Base-by-base conservation (phyloP, 1,284 basidiomycete genomes). In the Stereum hirsutum region DNA sequence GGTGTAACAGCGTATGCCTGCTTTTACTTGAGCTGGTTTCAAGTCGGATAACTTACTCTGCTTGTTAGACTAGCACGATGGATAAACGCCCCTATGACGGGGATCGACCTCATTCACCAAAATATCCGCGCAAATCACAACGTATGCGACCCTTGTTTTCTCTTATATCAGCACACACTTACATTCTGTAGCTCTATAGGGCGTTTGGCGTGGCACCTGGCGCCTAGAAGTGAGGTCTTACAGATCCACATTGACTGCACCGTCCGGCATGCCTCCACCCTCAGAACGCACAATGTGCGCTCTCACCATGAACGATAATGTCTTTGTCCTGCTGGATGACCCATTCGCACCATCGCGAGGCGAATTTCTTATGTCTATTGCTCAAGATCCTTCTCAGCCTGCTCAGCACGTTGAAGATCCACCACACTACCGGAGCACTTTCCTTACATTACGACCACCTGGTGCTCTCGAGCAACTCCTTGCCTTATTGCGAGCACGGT, bases 21-120 rank as follows among this genome's bases (percentile, higher is more conserved):
- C 34, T 4, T 8, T n/a, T n/a, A n/a, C n/a, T n/a, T n/a, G n/a
- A n/a, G n/a, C n/a, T n/a, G n/a, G n/a, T n/a, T n/a, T n/a, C n/a
- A n/a, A n/a, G n/a, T n/a, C n/a, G n/a, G n/a, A n/a, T n/a, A n/a
- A n/a, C n/a, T n/a, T n/a, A n/a, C n/a, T n/a, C n/a, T n/a, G n/a
- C n/a, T n/a, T n/a, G n/a, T n/a, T 51, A 87, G 84, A 32, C 62
- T 88, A 39, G 85, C 82, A 37, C 73, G 85, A 51, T 89, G 85
- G 85, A 72, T 76, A 17, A 86, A 88, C 60, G 82, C 85, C 12
- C 85, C 84, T 6, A 70, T 78, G 7, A 70, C 74, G 41, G 82
- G 81, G 17, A 58, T 87, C 14, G 72, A 80, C 41, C 67, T 80
- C 34, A 78, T 88, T 33, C 61, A 67, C 44, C 73, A 82, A 38